Percentiles rank a stretch among this genome's conserved stretches.
Conservation (phyloP, 139 green algal genomes). For the Penium margaritaceum region DNA sequence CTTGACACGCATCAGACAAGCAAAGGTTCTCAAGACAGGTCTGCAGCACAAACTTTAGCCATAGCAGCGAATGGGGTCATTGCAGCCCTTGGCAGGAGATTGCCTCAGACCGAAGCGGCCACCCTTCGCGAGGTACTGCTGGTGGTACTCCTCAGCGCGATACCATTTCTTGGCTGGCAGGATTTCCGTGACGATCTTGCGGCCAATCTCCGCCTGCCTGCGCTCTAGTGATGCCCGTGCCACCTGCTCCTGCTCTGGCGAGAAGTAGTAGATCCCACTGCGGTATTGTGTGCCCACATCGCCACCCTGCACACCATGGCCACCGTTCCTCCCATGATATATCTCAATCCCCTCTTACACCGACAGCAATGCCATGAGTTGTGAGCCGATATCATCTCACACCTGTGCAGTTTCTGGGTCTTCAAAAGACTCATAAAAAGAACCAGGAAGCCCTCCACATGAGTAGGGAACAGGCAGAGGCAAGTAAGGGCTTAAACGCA, state of each 20-base stretch:
- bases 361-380: no score
- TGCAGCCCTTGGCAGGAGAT: slow-evolving; percentile 64
- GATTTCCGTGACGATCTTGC: slow-evolving; percentile 38
- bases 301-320: slow-evolving; percentile 55
- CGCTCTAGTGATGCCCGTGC: slow-evolving; percentile 18
- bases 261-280: slow-evolving; percentile 66
- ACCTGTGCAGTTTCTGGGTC: no score
- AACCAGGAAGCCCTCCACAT: no score
- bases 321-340: no score
- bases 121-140: slow-evolving; percentile 65
- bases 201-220: slow-evolving; percentile 20
- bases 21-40: no score
- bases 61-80: slow-evolving; percentile 71
- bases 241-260: slow-evolving; percentile 36
- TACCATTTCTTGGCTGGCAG: slow-evolving; percentile 33
- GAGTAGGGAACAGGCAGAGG: not conserved
- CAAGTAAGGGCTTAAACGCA: not conserved
- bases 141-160: slow-evolving; percentile 52
- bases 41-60: no score
- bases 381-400: no score
- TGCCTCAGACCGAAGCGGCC: slow-evolving; percentile 61
- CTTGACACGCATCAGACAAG: no score
- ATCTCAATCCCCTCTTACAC: no score
- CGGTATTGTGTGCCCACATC: slow-evolving; percentile 75
- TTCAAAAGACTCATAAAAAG: no score